Evolutionary conservation across 805 yeast species (phyloP), one percentile per base, ranked within the genome.

Genomic region (Cyberlindnera samutprakarnensis): DNA sequence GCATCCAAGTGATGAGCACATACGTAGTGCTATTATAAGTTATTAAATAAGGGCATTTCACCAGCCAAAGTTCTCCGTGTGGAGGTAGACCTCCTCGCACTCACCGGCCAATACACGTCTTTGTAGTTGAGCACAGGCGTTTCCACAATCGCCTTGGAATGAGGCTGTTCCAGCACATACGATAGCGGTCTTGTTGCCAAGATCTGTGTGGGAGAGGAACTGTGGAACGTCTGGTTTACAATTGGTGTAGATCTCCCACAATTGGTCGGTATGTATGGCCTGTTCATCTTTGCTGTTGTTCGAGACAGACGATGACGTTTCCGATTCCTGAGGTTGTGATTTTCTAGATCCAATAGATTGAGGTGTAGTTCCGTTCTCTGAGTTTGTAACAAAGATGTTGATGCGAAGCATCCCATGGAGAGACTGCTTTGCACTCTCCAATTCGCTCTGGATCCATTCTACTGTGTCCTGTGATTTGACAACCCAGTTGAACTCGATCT

Each of bases 61-160:
- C 58, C 62, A 71, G 1, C 72, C 71, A 45, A 68, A 72, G 22
- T 65, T 52, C 43, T 72, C 78, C 0, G 75, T 66, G 38, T 71
- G 75, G 19, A 72, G 46, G 33, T 59, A 69, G 11, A 70, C 53
- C 43, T 72, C 77, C 27, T 62, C 64, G 11, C 66, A 49, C 2
- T 33, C 29, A 5, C 41, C 34, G 2, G 44, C 23, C 21, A 44
- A 36, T 3, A 60, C 50, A 25, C 51, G 53, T 14, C 46, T 54
- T 42, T 72, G 78, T 10, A 67, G 34, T 2, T 48, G 15, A 1
- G 76, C 64, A 7, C 61, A 66, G 0, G 56, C 54, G 25, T 54
- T 55, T 11, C 69, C 64, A 19, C 62, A 62, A 9, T 54, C 52
- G 14, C 41, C 28, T 43, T 62, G 70, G 51, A 66, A 47, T 0